A percentile compares a stretch with the other conserved stretches of the same genome.
These are phyloP conservation scores for Stevia rebaudiana DNA, from an alignment of 140 eudicot species.

Conservation along the genomic window DNA sequence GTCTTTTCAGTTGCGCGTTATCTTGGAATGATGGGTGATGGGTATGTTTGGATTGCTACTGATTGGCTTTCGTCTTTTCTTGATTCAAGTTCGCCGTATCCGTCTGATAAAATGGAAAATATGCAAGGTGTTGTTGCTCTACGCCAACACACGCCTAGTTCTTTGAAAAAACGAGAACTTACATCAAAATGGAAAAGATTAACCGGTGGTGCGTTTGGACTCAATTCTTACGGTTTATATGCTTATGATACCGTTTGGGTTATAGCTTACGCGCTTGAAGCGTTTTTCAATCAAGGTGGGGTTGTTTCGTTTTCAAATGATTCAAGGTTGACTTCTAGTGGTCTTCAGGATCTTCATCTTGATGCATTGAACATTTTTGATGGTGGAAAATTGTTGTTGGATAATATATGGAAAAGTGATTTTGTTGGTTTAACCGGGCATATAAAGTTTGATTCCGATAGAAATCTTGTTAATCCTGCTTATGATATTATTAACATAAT, in stretches of 20 bases:
- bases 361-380: conserved; percentile 69
- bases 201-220: conserved; percentile 53
- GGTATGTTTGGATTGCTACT: conserved; percentile 92
- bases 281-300: conserved; percentile 67
- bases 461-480: conserved; percentile 60
- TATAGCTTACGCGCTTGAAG: conserved; percentile 82
- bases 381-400: conserved; percentile 58
- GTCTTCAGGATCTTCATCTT: conserved; percentile 62
- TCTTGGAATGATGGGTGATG: conserved; percentile 90
- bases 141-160: conserved; percentile 71
- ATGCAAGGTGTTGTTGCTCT: conserved; percentile 86
- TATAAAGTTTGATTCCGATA: conserved; percentile 55
- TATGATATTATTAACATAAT: conserved; percentile 76
- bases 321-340: conserved; percentile 38
- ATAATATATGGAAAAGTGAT: conserved; percentile 56
- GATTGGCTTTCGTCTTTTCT: conserved; percentile 87
- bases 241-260: conserved; percentile 88
- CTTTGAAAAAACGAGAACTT: conserved; percentile 46
- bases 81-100: conserved; percentile 49
- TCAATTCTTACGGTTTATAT: conserved; percentile 67
- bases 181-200: conserved; percentile 48
- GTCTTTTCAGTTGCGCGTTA: conserved; percentile 62
- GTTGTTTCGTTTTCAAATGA: conserved; percentile 69
- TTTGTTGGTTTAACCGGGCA: conserved; percentile 73
- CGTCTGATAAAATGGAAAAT: conserved; percentile 41